Conservation (phyloP, 371 early-diverging fungal genomes). For the Lichtheimia corymbifera region DNA sequence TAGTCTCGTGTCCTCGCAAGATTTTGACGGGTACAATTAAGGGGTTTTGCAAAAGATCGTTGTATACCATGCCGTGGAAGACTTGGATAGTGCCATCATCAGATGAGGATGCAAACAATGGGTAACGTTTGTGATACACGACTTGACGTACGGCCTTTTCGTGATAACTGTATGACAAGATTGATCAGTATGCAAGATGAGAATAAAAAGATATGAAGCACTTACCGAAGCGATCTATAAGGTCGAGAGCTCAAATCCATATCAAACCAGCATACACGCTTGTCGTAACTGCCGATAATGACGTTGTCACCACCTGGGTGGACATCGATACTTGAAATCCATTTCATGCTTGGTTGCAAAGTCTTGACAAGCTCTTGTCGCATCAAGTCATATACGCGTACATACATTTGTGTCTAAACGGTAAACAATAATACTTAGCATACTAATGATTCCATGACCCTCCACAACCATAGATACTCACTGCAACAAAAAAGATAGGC, state of each 20-base stretch:
- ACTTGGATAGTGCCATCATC: slow-evolving; percentile 94
- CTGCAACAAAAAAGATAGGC: slow-evolving; percentile 91
- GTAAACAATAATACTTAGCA: not conserved
- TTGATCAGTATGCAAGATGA: no score
- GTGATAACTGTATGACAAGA: slow-evolving; percentile 66
- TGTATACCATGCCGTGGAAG: slow-evolving; percentile 97
- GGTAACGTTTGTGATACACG: slow-evolving; percentile 84
- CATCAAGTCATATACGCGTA: slow-evolving; percentile 91
- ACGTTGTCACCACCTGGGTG: slow-evolving; percentile 94
- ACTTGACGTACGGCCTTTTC: slow-evolving; percentile 88
- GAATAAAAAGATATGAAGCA: not conserved
- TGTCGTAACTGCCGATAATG: slow-evolving; percentile 94
- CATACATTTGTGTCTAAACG: slow-evolving; percentile 82
- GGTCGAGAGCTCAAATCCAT: slow-evolving; percentile 89
- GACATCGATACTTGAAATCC: slow-evolving; percentile 93
- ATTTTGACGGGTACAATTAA: slow-evolving; percentile 97
- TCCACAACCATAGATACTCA: slow-evolving; percentile 35
- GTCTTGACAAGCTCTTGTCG: slow-evolving; percentile 84
- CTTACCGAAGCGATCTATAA: slow-evolving; percentile 81
- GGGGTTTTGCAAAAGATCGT: slow-evolving; percentile 92
- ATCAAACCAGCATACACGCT: slow-evolving; percentile 95
- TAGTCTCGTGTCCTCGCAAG: slow-evolving; percentile 76
- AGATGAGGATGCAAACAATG: slow-evolving; percentile 91
- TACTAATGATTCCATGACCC: slow-evolving; percentile 41
- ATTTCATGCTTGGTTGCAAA: slow-evolving; percentile 81